Evolutionary conservation across 2,329 filamentous ascomycete genomes (phyloP), one percentile per base, ranked within the genome.

Genomic region (Trichoderma semiorbis): DNA sequence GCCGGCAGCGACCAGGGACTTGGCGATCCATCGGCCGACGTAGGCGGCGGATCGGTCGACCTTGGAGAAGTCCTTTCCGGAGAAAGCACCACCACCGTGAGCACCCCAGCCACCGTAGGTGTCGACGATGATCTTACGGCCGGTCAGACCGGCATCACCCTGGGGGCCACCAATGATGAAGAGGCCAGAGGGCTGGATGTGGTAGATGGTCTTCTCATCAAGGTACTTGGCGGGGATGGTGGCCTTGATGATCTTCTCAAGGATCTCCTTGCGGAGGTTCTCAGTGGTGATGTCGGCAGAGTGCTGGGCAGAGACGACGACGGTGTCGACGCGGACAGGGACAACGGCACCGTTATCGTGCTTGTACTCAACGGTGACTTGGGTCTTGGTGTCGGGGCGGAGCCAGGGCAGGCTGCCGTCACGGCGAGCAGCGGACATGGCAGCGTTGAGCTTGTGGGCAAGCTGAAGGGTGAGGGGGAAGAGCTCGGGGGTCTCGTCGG

Each of bases 1-100:
- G 79, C 92, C 92, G 78, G 95, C 93, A 79, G 91, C 86, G 78
- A 99, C 93, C 76, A 99, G 90, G 55, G 96, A 99, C 90, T 99
- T 99, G 86, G 96, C 96, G 84, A 99, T 95, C 96, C 96, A 99
- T 83, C 96, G 94, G 78, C 90, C 95, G 78, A 98, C 91, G 87
- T 99, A 99, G 81, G 96, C 96, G 77, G 96, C 96, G 69, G 96
- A 98, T 79, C 96, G 93, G 83, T 99, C 96, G 85, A 99, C 96
- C 91, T 99, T 99, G 90, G 94, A 98, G 91, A 98, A 99, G 85
- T 99, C 96, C 92, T 99, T 99, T 81, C 96, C 96, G 80, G 96
- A 98, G 93, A 99, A 99, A 84, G 96, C 96, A 92, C 96, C 96
- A 89, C 96, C 96, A 89, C 96, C 96, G 89, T 99, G 96, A 79